Conservation (phyloP, 345 rosid genomes). For the Syzygium grande region DNA sequence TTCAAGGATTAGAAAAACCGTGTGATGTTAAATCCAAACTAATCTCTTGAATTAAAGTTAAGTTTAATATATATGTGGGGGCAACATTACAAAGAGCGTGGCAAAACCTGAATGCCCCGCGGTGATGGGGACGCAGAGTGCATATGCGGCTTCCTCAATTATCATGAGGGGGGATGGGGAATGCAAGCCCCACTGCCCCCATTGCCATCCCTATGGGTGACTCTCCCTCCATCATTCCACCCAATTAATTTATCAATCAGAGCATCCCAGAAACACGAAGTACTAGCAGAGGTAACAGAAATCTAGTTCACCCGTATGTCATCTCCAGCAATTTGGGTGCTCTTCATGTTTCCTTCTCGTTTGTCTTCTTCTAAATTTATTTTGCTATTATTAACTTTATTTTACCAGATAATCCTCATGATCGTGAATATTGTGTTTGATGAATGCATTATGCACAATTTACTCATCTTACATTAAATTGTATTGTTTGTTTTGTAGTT, state of each 20-base stretch:
- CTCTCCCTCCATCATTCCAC: neutral
- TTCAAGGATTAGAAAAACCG: neutral
- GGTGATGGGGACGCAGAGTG: neutral
- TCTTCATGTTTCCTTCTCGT: no score
- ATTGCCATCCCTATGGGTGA: neutral
- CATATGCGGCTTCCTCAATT: neutral
- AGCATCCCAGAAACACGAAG: neutral
- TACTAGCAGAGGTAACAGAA: neutral
- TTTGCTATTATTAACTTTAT: no score
- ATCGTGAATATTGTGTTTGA: no score
- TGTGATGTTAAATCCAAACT: neutral
- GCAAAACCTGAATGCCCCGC: neutral
- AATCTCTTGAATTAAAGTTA: neutral
- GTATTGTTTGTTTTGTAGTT: no score
- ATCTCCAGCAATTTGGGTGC: constrained; percentile 29
- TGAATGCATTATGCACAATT: no score
- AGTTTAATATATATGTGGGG: neutral
- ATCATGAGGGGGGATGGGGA: neutral
- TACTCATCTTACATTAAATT: no score
- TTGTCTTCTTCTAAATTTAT: no score
- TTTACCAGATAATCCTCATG: no score
- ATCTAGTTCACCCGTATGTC: constrained; percentile 48
- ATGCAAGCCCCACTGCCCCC: neutral
- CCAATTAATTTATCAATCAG: neutral
- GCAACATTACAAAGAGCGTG: neutral